Base-by-base conservation (phyloP, 495 filamentous ascomycete species). In the Penicillium bialowiezense region DNA sequence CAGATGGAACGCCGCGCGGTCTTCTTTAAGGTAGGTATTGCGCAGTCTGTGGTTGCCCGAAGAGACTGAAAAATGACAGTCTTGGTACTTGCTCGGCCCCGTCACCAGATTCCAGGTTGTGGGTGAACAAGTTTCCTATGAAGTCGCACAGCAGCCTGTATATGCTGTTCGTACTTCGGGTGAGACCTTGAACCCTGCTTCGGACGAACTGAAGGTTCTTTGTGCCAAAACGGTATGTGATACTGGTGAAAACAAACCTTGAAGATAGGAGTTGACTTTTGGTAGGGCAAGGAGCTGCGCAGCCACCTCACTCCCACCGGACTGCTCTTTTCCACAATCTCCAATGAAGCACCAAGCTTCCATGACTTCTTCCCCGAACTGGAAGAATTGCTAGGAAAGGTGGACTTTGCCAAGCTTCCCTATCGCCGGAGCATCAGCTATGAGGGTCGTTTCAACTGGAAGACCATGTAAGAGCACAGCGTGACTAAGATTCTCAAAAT, bases 41-140 rank as follows among this genome's bases (percentile, higher is more conserved):
- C 8, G 10, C 5, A 21, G 3, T 33, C 10, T 23, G 8, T 26
- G 23, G 23, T 32, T 42, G n/a, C 17, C 14, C 13, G 37, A 33
- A n/a, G 7, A 46, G 12, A 20, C 41, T 64, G 52, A 63, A 12
- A 44, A 9, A 32, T 26, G 17, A 6, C 45, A 83, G 78, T 73
- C 80, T 23, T 84, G 80, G 80, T 81, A 84, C 61, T 66, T 83
- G 24, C 70, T 84, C n/a, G 80, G 80, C n/a, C 80, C 80, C 0
- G 67, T 82, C 14, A 81, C 78, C 14, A 60, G 73, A 47, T 84
- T 84, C 58, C 64, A 70, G 35, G 57, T 60, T 7, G 56, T 67
- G 17, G 67, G 68, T 4, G 73, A 78, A 44, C 65, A 68, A 35
- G 69, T 80, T 8, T 49, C 59, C 12, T 84, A 83, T 57, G 80